Base-by-base conservation (phyloP, 345 rosid species). In the Cochlearia excelsa region DNA sequence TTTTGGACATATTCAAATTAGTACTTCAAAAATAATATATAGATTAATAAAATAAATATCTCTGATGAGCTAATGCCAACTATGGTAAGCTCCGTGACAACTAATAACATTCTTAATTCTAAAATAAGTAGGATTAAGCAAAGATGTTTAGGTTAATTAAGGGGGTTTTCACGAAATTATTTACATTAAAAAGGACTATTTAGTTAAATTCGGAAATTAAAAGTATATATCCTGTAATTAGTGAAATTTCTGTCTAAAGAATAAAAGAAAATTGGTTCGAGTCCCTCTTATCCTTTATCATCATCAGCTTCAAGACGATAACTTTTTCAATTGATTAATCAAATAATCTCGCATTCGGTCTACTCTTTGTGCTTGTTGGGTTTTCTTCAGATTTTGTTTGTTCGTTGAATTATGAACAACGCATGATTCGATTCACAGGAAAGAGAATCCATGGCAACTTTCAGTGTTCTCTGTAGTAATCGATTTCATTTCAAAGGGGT, bases 391-490 rank as follows among this genome's bases (percentile, higher is more conserved):
- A 0, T 37, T 49, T 50, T 31, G 50, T 7, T 34, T 23, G 5
- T 51, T 9, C 35, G 3, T 44, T 11, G 10, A 26, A 3, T 39
- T 34, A 56, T 44, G 69, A 63, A 23, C 69, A 37, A 57, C 74
- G 56, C 63, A 63, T 70, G 69, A 70, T 57, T 70, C 61, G 47
- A 50, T n/a, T 42, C 50, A 30, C 10, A 51, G 61, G 56, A 5
- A 31, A 46, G 63, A 54, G 26, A 56, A 53, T 42, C 64, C 54
- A 88, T 88, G 97, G 81, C 86, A 68, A 68, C 78, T 41, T 60
- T 76, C 67, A 74, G 57, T 74, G 70, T 78, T 54, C 80, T 81
- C 43, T 83, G 87, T 81, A 74, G 74, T 65, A 71, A 66, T 76
- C 87, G 82, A 46, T 75, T 78, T 27, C 75, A 61, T 26, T 57